Conservation (phyloP, 2,329 filamentous ascomycete genomes). For the Neocucurbitaria cava region DNA sequence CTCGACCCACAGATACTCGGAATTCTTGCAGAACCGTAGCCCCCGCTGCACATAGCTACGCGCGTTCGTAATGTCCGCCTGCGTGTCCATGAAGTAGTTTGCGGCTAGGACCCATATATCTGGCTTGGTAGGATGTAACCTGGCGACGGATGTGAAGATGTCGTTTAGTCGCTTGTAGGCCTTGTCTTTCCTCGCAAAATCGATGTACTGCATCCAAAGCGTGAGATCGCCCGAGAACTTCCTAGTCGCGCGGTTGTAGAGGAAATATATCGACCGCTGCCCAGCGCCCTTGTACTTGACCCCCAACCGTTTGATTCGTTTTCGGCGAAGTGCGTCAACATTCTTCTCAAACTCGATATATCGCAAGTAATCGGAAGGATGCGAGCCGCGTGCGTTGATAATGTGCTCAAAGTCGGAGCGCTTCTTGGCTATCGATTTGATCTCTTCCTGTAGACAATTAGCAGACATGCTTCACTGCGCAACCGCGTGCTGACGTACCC, state of each 20-base stretch:
- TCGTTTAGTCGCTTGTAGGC: constrained; percentile 66
- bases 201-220: constrained; percentile 90
- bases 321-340: constrained; percentile 75
- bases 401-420: constrained; percentile 93
- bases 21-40: constrained; percentile 83
- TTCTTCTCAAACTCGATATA: constrained; percentile 79
- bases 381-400: constrained; percentile 77
- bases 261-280: constrained; percentile 83
- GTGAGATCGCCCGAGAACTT: constrained; percentile 82
- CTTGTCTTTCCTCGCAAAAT: constrained; percentile 74
- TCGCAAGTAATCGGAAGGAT: constrained; percentile 78
- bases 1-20: constrained; percentile 80
- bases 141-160: constrained; percentile 72
- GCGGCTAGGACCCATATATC: constrained; percentile 87
- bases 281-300: constrained; percentile 75
- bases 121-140: constrained; percentile 83
- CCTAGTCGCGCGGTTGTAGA: constrained; percentile 84
- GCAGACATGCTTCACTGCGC: constrained; percentile 3
- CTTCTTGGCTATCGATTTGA: constrained; percentile 85
- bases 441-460: constrained; percentile 72
- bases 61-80: constrained; percentile 87
- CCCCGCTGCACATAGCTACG: constrained; percentile 88
- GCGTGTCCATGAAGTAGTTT: constrained; percentile 75
- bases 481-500: constrained; percentile 57
- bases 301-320: constrained; percentile 81